Evolutionary conservation across 2,329 filamentous ascomycete genomes (phyloP).

Genomic region (Acrodontium crateriforme): DNA sequence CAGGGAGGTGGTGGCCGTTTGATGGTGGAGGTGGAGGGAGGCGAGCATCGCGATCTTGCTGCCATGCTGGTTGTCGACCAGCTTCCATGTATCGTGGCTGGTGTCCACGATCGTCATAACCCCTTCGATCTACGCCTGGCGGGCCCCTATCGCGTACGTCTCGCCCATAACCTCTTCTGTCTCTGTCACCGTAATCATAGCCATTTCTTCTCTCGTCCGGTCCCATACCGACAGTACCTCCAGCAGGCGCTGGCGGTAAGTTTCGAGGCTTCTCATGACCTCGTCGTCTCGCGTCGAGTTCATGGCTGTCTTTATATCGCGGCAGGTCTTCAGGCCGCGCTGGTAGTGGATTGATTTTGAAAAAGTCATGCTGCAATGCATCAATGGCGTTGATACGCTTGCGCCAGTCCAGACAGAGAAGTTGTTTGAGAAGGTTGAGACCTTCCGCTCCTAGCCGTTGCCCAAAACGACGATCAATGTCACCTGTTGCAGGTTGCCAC

Average conservation of each 20-base stretch:
- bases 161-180: constrained; percentile 13
- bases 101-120: constrained; percentile 15
- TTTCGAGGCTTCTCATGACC: constrained; percentile 75
- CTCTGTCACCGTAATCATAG: constrained; percentile 14
- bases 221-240: constrained; percentile 71
- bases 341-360: constrained; percentile 64
- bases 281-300: constrained; percentile 74
- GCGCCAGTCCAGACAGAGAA: constrained; percentile 80
- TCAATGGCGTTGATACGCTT: constrained; percentile 86
- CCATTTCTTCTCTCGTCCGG: constrained; percentile 34
- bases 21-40: constrained; percentile 7
- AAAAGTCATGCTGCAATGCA: constrained; percentile 84
- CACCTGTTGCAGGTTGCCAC: constrained; percentile 48
- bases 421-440: constrained; percentile 64
- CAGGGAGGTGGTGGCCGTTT: constrained; percentile 18
- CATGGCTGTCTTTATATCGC: constrained; percentile 84
- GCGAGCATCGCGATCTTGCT: constrained; percentile 9
- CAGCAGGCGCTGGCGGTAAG: constrained; percentile 77
- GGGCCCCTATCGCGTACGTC: constrained; percentile 26
- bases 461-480: constrained; percentile 59
- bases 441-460: constrained; percentile 43
- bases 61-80: constrained; percentile 12
- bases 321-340: constrained; percentile 79
- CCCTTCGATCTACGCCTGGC: constrained; percentile 13
- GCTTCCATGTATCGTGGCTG: constrained; percentile 9